Evolutionary conservation across 441 rosid species (phyloP).

Genomic region (Euphorbia celastroides): DNA sequence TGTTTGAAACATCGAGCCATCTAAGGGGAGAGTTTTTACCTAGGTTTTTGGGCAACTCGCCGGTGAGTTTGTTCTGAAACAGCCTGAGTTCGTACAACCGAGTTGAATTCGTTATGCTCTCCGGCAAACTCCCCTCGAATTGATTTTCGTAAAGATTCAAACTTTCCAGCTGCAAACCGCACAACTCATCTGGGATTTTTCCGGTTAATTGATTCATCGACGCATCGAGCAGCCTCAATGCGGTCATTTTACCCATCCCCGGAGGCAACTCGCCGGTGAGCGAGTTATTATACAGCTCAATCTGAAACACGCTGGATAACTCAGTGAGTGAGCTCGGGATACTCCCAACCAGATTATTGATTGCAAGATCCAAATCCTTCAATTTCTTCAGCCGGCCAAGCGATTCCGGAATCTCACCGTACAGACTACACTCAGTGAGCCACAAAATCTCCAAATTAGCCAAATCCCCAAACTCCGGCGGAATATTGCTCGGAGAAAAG

Average conservation of each 20-base stretch:
- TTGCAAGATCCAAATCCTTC: conserved; percentile 75
- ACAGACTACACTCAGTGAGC: conserved; percentile 74
- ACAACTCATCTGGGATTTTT: conserved; percentile 63
- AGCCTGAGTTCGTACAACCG: conserved; percentile 67
- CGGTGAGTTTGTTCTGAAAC: conserved; percentile 57
- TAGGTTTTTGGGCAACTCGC: conserved; percentile 59
- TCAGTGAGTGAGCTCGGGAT: conserved; percentile 67
- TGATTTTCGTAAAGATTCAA: conserved; percentile 76
- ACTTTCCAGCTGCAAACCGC: conserved; percentile 59
- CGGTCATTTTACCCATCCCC: conserved; percentile 52
- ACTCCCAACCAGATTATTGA: conserved; percentile 54
- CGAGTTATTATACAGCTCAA: conserved; percentile 94
- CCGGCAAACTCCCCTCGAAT: conserved; percentile 59
- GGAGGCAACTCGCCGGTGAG: conserved; percentile 64
- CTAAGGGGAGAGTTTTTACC: conserved; percentile 69
- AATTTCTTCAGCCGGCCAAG: conserved; percentile 60
- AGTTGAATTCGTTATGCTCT: conserved; percentile 56
- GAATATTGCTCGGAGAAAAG: conserved; percentile 66
- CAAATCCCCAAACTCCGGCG: conserved; percentile 81
- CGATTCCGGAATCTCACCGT: conserved; percentile 80
- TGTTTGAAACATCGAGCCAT: conserved; percentile 72
- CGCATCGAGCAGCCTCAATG: conserved; percentile 66
- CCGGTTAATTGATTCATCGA: conserved; percentile 79
- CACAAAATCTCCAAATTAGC: conserved; percentile 75
- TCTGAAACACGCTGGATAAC: conserved; percentile 60